These are phyloP conservation scores for Oryza longistaminata DNA, from an alignment of 176 grass and related monocot species.

Conservation along the genomic window DNA sequence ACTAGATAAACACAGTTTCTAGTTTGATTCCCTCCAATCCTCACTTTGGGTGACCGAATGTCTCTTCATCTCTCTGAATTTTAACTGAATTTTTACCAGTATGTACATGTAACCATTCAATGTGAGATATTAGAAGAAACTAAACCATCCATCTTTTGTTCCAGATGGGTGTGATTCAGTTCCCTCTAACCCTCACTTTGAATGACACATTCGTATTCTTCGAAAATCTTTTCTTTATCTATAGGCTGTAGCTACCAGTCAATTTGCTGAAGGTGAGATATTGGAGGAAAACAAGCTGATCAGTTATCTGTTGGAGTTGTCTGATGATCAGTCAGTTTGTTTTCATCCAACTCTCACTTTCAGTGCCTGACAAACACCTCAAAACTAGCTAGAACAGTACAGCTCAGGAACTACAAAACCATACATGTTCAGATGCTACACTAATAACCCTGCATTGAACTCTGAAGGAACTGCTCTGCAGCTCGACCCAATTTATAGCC, in stretches of 20 bases:
- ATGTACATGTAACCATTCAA: constrained; percentile 17
- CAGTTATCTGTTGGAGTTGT: background rate
- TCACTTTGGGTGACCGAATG: constrained; percentile 33
- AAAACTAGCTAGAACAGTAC: background rate
- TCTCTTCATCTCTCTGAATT: background rate
- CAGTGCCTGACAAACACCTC: constrained; percentile 9
- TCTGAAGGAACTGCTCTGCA: constrained; percentile 10
- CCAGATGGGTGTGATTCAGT: constrained; percentile 23
- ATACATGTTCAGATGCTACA: background rate
- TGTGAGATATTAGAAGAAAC: constrained; percentile 67
- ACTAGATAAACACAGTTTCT: background rate
- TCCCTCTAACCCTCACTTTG: constrained; percentile 43
- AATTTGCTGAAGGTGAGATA: constrained; percentile 43
- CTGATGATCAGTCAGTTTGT: constrained; percentile 32
- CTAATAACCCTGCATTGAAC: background rate
- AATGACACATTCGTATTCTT: background rate
- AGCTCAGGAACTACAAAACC: background rate
- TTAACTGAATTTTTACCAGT: background rate
- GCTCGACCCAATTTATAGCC: constrained; percentile 18
- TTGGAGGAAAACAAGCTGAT: constrained; percentile 55
- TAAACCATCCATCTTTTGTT: constrained; percentile 25
- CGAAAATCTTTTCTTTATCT: background rate
- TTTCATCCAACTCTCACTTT: constrained; percentile 53
- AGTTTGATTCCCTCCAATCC: constrained; percentile 42
- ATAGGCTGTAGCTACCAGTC: background rate